A percentile compares a stretch with the other conserved stretches of the same genome.
Evolutionary conservation across 192 early-diverging fungal species (phyloP).

Genomic region (Rhizoclosmatium globosum): DNA sequence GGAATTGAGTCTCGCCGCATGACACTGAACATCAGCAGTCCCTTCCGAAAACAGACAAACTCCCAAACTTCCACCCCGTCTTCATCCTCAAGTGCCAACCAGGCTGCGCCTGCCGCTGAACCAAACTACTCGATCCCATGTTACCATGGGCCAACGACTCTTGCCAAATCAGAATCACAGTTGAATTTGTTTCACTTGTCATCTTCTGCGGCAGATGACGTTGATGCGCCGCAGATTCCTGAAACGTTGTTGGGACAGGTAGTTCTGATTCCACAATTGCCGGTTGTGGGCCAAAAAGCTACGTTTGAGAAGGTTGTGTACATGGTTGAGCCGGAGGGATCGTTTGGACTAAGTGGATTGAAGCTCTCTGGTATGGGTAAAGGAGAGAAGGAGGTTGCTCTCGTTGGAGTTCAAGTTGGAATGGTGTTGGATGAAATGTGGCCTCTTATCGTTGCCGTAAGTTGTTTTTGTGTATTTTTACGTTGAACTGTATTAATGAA

Average conservation of each 20-base stretch:
- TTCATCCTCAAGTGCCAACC: neutral
- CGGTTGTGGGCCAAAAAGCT: constrained; percentile 7
- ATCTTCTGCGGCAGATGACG: neutral
- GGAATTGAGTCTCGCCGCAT: neutral
- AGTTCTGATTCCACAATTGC: constrained; percentile 5
- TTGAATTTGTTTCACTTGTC: constrained; percentile 21
- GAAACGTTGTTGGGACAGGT: constrained; percentile 29
- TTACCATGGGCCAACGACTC: constrained; percentile 14
- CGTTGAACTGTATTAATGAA: neutral
- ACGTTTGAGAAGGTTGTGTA: constrained; percentile 35
- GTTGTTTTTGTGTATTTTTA: constrained; percentile 1
- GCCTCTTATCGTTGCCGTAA: constrained; percentile 37
- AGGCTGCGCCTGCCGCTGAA: constrained; percentile 17
- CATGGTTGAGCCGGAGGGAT: neutral
- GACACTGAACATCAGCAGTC: constrained; percentile 21
- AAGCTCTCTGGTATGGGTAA: constrained; percentile 16
- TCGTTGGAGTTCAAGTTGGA: constrained; percentile 42
- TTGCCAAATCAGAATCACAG: neutral
- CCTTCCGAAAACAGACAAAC: constrained; percentile 13
- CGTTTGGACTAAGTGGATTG: constrained; percentile 22
- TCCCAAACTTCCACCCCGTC: neutral
- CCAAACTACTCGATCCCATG: constrained; percentile 25
- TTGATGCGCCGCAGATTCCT: neutral
- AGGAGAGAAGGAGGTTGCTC: constrained; percentile 52
- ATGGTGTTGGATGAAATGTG: constrained; percentile 49